Evolutionary conservation across 1,139 yeast genomes (phyloP), one percentile per base, ranked within the genome.

Genomic region (Zygosaccharomyces sapae): DNA sequence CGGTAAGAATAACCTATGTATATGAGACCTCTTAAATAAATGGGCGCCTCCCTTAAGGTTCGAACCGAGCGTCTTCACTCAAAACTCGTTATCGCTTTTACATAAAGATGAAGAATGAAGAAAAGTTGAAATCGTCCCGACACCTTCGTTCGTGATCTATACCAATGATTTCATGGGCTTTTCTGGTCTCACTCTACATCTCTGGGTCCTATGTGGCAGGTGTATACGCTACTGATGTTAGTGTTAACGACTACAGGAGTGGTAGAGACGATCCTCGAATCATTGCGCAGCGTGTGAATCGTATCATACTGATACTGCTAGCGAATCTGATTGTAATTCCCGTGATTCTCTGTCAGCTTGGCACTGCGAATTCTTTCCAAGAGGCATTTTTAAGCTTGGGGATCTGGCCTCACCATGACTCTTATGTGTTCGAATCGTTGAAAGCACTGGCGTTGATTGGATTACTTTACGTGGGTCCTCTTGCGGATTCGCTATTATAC

Each of bases 401-500:
- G 2, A 5, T 67, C 2, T 19, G 67, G 1, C 67, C 69, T 3
- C 69, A 69, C 3, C 49, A 51, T 19, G 6, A 9, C 0, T n/a
- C 44, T 2, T 63, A 56, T 31, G 10, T 57, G 1, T n/a, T 52
- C 39, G 70, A 68, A 47, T 55, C 69, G 1, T 31, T 53, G 0
- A 55, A 58, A 31, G 55, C 69, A 16, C 36, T 73, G 7, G 5
- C 61, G 0, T 55, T 79, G 31, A 72, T 79, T 10, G 49, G 62
- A 4, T 59, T 72, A 0, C 68, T 85, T 1, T 84, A 80, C 56
- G 55, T 71, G 18, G 94, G 90, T 0, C 86, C 89, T 0, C 58
- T 86, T 2, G 54, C 71, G 3, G 78, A 81, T 41, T 30, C 44
- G 4, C 3, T 55, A 1, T 35, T 61, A 18, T 61, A 53, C 43